phyloP scores from a whole-genome alignment of 352 stramenopile genomes.

The Globisporangium ultimum region DNA sequence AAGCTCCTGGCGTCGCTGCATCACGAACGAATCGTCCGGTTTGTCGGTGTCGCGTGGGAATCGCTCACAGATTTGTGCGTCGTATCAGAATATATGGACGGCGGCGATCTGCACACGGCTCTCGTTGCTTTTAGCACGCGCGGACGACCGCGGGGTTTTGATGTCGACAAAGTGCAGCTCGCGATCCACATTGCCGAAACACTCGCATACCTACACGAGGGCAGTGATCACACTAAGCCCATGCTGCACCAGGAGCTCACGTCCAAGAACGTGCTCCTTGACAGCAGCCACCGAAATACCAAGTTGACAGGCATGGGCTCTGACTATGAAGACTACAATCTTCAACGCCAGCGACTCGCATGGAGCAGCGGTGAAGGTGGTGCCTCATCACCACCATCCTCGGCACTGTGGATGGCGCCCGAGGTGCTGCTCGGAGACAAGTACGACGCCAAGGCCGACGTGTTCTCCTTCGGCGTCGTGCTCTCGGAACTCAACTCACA shows the following conservation, averaged over 20 bases:
- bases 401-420: too few relatives aligned
- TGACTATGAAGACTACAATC: too few relatives aligned
- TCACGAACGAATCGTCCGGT: constrained; percentile 34
- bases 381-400: too few relatives aligned
- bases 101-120: constrained; percentile 32
- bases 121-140: constrained; percentile 25
- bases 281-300: not conserved
- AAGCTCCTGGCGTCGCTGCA: constrained; percentile 42
- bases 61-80: constrained; percentile 38
- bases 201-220: constrained; percentile 33
- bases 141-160: constrained; percentile 26
- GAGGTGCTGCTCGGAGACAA: not conserved
- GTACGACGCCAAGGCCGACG: constrained; percentile 44
- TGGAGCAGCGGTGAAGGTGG: too few relatives aligned
- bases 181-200: constrained; percentile 25
- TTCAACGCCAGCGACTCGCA: too few relatives aligned
- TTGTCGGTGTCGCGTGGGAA: constrained; percentile 50
- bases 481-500: constrained; percentile 44
- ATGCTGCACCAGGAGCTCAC: constrained; percentile 21
- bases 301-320: too few relatives aligned
- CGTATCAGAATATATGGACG: constrained; percentile 42
- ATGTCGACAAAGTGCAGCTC: constrained; percentile 30
- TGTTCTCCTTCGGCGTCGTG: constrained; percentile 89
- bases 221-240: constrained; percentile 16
- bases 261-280: constrained; percentile 36